These are phyloP conservation scores for Spatholobus suberectus DNA, from an alignment of 306 rosid species.

Conservation along the genomic window DNA sequence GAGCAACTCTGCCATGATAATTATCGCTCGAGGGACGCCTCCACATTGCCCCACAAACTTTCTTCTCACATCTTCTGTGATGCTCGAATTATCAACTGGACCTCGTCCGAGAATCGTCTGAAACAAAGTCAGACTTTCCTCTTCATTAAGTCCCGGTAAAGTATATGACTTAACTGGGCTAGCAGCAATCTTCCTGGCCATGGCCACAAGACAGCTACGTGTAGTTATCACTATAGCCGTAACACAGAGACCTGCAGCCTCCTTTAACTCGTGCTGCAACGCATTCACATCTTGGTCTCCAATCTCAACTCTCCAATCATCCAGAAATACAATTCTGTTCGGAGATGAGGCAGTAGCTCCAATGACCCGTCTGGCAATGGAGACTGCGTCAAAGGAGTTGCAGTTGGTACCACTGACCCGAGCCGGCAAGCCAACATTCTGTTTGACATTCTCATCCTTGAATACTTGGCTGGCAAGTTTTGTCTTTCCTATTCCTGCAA, in stretches of 20 bases:
- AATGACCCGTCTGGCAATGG: not conserved
- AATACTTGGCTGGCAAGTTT: not conserved
- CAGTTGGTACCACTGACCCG: not conserved
- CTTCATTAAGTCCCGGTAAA: not conserved
- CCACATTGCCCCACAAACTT: too few species aligned
- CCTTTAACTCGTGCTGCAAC: not conserved
- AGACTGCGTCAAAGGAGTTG: not conserved
- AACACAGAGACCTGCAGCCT: not conserved
- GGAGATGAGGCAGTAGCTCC: too few species aligned
- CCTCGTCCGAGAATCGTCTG: not conserved
- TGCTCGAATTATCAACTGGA: too few species aligned
- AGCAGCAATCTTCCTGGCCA: not conserved
- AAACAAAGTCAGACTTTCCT: not conserved
- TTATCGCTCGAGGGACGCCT: not conserved
- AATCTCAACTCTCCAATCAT: not conserved
- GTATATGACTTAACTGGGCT: too few species aligned
- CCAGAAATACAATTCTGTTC: not conserved
- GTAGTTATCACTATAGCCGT: not conserved
- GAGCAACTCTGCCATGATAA: not conserved
- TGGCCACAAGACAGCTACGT: not conserved
- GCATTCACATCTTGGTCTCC: not conserved
- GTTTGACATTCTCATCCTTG: not conserved
- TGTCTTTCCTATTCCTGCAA: conserved; percentile 19
- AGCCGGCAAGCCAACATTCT: not conserved
- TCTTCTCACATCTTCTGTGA: not conserved